These are phyloP conservation scores for Paecilomyces dactylethromorphus DNA, from an alignment of 2,329 filamentous ascomycete genomes.

Conservation along the genomic window DNA sequence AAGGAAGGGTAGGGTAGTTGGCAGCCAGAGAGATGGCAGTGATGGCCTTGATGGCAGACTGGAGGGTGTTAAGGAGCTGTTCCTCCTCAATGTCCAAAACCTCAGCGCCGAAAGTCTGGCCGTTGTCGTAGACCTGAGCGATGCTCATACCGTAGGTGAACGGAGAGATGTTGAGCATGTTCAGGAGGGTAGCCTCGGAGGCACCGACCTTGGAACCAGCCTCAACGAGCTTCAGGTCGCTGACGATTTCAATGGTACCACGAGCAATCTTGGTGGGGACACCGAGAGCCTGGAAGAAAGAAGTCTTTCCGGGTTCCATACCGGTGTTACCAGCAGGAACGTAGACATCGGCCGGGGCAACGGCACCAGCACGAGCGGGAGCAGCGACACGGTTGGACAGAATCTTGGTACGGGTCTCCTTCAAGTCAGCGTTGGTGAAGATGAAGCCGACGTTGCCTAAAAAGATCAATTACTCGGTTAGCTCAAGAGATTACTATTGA, in stretches of 20 bases:
- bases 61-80: constrained; percentile 81
- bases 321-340: constrained; percentile 98
- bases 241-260: constrained; percentile 99
- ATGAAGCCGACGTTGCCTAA: constrained; percentile 93
- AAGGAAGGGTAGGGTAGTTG: constrained; percentile 94
- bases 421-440: constrained; percentile 97
- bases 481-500: not conserved
- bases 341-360: constrained; percentile 90
- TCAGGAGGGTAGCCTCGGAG: constrained; percentile 96
- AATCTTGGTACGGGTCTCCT: constrained; percentile 87
- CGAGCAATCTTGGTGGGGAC: constrained; percentile 99
- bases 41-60: constrained; percentile 75
- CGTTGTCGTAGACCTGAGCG: constrained; percentile 92
- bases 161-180: constrained; percentile 99
- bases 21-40: constrained; percentile 83
- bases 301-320: constrained; percentile 99
- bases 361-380: constrained; percentile 93
- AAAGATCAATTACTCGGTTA: not conserved
- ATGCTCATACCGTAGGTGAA: constrained; percentile 99
- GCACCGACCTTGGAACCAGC: constrained; percentile 89
- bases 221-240: constrained; percentile 96
- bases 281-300: constrained; percentile 99
- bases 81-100: constrained; percentile 94
- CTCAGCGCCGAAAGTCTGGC: constrained; percentile 78
- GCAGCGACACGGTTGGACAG: constrained; percentile 95